Evolutionary conservation across 441 rosid species (phyloP), one percentile per base, ranked within the genome.

Genomic region (Euphorbia schlechtendalii): DNA sequence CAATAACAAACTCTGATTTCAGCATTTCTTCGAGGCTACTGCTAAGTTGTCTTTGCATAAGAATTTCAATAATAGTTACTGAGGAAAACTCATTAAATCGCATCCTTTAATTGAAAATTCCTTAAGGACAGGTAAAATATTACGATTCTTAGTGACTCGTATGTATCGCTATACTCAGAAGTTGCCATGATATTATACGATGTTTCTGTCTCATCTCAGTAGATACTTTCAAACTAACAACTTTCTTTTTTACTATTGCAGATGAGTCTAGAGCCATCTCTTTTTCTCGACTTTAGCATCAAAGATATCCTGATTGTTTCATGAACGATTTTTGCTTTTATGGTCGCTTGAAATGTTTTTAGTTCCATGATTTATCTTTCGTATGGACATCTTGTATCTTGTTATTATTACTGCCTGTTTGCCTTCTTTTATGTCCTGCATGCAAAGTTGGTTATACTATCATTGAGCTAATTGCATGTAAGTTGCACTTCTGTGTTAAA

Each of bases 231-330:
- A 45, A 59, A 64, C 64, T 74, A 55, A 73, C 61, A 52, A 22
- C 38, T 48, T n/a, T 72, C 51, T 56, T 69, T 69, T 59, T 46
- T 12, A 53, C 65, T 76, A 66, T 59, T 78, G 85, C 98, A 91
- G 97, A 78, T 82, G 70, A 84, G 80, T 66, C 72, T 81, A 34
- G 94, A 88, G 78, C 86, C 82, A 27, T 85, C 89, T 65, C 87
- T 95, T 76, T 92, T 88, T 61, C 84, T 95, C 80, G 95, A 88
- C 77, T 95, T 82, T 79, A 78, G 69, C 71, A 78, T 89, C 71
- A 81, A 84, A 80, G 97, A 95, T 91, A 94, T 91, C 99, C 99
- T 86, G n/a, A 43, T 72, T 63, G 28, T 80, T 70, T 64, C 45
- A 18, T 30, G 40, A 72, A 38, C 24, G 58, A 51, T 73, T 49